A percentile compares a stretch with the other conserved stretches of the same genome.
phyloP scores from a whole-genome alignment of 1,284 basidiomycete species.

The Schizophyllum commune region DNA sequence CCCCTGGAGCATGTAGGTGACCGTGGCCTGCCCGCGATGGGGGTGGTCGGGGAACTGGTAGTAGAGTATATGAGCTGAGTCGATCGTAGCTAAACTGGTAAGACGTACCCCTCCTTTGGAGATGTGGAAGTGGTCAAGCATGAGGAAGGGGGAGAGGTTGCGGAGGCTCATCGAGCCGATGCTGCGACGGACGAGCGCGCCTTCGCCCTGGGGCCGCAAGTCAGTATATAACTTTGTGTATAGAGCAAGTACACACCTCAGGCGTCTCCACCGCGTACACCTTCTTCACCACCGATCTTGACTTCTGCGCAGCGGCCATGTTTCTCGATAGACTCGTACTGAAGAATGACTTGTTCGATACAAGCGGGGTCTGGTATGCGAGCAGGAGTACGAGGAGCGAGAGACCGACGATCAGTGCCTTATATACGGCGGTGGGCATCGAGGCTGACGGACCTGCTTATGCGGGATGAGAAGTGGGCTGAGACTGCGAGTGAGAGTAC shows the following conservation, averaged over 20 bases:
- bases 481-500: background rate
- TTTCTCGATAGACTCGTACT: background rate
- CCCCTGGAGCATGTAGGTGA: slow-evolving; percentile 88
- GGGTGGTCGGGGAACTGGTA: slow-evolving; percentile 72
- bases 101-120: slow-evolving; percentile 49
- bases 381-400: background rate
- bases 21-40: slow-evolving; percentile 82
- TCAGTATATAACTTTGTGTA: background rate
- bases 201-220: slow-evolving; percentile 53
- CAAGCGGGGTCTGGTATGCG: background rate
- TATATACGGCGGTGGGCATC: background rate
- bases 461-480: background rate
- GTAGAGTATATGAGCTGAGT: background rate
- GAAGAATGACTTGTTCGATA: background rate
- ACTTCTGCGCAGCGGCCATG: slow-evolving; percentile 23
- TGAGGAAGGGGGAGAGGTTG: slow-evolving; percentile 87
- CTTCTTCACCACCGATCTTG: slow-evolving; percentile 67
- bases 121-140: slow-evolving; percentile 77
- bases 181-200: slow-evolving; percentile 82
- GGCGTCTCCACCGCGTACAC: slow-evolving; percentile 75
- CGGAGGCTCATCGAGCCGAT: slow-evolving; percentile 69
- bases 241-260: slow-evolving; percentile 43
- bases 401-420: background rate
- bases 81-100: background rate
- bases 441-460: background rate